phyloP scores from a whole-genome alignment of 345 rosid species.

The Salix brachista region DNA sequence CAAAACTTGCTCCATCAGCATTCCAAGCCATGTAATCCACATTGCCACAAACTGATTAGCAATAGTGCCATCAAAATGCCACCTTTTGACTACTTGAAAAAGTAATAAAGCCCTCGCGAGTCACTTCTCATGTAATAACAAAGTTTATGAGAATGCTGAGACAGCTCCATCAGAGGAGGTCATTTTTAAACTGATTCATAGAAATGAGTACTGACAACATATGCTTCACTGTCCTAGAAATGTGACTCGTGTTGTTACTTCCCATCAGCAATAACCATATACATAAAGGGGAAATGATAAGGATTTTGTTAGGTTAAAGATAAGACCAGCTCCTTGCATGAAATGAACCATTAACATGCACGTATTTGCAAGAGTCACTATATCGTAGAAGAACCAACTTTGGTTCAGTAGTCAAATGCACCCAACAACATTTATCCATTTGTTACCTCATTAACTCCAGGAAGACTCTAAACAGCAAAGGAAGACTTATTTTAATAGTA shows the following conservation, averaged over 20 bases:
- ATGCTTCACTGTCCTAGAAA: background rate
- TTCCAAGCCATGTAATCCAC: background rate
- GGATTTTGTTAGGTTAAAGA: background rate
- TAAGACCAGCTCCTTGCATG: background rate
- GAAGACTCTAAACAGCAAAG: background rate
- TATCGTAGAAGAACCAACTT: background rate
- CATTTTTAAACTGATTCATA: background rate
- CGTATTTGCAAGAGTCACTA: background rate
- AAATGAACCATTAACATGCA: background rate
- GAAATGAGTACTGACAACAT: background rate
- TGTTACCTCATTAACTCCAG: background rate
- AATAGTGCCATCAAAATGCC: background rate
- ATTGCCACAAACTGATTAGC: conserved; percentile 1
- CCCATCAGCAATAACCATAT: background rate
- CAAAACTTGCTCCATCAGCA: background rate
- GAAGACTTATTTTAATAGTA: background rate
- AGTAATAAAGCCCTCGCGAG: background rate
- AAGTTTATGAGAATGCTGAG: background rate
- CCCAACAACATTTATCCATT: background rate
- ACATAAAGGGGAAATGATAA: background rate
- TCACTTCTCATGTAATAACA: background rate
- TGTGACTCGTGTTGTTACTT: background rate
- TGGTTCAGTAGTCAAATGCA: background rate
- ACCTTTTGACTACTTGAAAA: background rate
- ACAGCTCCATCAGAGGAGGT: background rate